Percentiles rank a stretch among this genome's conserved stretches.
Evolutionary conservation across 2,329 filamentous ascomycete species (phyloP).

Genomic region (Cercospora brassicicola): DNA sequence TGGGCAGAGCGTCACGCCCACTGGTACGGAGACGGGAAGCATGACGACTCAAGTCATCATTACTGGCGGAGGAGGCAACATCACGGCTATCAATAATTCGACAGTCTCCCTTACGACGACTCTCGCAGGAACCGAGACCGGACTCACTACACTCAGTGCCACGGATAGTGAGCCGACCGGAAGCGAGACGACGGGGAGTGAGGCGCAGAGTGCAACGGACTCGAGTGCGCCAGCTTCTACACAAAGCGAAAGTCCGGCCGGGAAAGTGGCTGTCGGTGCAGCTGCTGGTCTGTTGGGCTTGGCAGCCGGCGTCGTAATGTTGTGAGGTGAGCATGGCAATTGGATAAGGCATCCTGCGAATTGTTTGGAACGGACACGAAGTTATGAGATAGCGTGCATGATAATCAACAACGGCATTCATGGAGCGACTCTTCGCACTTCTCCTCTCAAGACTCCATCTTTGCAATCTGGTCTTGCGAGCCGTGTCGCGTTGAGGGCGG

Average conservation of each 20-base stretch:
- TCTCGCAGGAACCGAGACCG: conserved; percentile 5
- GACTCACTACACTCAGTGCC: background rate
- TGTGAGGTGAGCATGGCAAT: conserved; percentile 3
- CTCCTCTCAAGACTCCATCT: background rate
- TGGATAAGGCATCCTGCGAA: background rate
- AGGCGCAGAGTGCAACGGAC: background rate
- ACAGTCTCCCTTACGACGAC: background rate
- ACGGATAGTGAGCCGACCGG: background rate
- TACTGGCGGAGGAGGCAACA: background rate
- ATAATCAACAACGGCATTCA: background rate
- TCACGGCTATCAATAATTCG: background rate
- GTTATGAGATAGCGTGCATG: background rate
- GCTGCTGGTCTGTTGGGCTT: conserved; percentile 11
- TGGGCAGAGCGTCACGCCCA: conserved; percentile 5
- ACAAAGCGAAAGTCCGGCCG: conserved; percentile 9
- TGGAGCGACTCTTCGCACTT: background rate
- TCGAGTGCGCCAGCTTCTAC: conserved; percentile 5
- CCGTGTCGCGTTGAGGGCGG: background rate
- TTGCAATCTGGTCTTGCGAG: background rate
- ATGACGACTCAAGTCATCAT: conserved; percentile 7
- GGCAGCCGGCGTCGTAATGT: conserved; percentile 11
- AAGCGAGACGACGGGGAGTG: background rate
- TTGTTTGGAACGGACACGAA: background rate
- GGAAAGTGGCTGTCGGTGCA: conserved; percentile 7
- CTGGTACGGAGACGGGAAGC: conserved; percentile 2